Conservation (phyloP, 1,284 basidiomycete species). For the Porodaedalea pini region DNA sequence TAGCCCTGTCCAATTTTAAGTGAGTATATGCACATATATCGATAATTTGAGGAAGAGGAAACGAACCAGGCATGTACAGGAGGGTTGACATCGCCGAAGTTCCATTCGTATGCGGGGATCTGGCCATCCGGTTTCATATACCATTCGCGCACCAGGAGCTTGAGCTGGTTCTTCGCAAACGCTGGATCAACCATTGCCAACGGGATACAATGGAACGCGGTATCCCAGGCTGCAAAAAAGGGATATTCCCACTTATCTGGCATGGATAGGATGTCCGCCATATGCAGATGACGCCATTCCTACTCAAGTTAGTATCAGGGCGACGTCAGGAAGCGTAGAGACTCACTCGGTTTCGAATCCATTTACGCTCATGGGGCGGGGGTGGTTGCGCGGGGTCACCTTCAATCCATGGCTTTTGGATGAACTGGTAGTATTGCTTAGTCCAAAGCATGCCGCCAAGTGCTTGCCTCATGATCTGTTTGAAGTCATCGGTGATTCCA, state of each 20-base stretch:
- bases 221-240: constrained; percentile 94
- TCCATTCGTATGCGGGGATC: constrained; percentile 99
- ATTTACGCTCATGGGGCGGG: constrained; percentile 87
- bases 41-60: constrained; percentile 9
- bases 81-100: constrained; percentile 95
- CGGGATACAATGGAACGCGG: constrained; percentile 97
- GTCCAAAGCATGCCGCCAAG: constrained; percentile 98
- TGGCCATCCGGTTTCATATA: constrained; percentile 99
- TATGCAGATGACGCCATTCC: constrained; percentile 95
- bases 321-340: background rate
- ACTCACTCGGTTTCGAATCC: constrained; percentile 76
- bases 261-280: constrained; percentile 96
- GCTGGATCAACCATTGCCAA: constrained; percentile 92
- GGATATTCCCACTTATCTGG: constrained; percentile 99
- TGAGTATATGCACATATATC: constrained; percentile 4
- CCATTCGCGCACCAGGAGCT: constrained; percentile 96
- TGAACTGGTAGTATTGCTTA: constrained; percentile 95
- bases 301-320: constrained; percentile 29
- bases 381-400: constrained; percentile 94
- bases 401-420: constrained; percentile 94
- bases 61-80: constrained; percentile 92
- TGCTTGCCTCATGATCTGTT: constrained; percentile 97
- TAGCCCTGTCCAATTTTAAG: constrained; percentile 56
- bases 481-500: constrained; percentile 86
- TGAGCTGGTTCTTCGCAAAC: constrained; percentile 97